Base-by-base conservation (phyloP, 192 early-diverging fungal species). In the Gigaspora rosea region DNA sequence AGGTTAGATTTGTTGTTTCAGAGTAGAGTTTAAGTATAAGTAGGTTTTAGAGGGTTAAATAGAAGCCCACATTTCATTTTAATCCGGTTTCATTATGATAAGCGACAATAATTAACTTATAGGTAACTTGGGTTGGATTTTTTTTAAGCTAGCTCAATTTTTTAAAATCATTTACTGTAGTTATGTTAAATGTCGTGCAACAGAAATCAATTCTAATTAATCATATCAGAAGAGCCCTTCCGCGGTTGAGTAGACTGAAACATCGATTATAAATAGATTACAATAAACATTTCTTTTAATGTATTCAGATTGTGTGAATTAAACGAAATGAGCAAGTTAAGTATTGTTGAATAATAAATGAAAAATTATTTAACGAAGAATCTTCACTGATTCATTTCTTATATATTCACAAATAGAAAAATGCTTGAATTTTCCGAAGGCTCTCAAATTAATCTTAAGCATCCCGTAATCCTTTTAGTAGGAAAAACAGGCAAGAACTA, bases 401-500 rank as follows among this genome's bases (percentile, higher is more conserved):
- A 41, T 41, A 66, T 66, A 66, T 41, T 4, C 9, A 54, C 64
- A 66, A 66, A 33, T n/a, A 41, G 36, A 4, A 8, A 2, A 18
- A 18, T 16, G 5, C 52, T 4, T 0, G 18, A 11, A 2, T 46
- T 66, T 46, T 66, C 64, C 36, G 64, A 66, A 33, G 64, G 46
- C 0, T 66, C 64, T 66, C 33, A 66, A 66, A 66, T 70, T 10
- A 70, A 70, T n/a, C 15, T 51, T 51, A 51, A 8, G 0, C 7
- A 49, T 70, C 67, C 67, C 0, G 67, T 70, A n/a, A 51, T 70
- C n/a, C 67, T 70, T 1, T 70, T 70, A 70, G 27, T 70, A 51
- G 67, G 67, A 51, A 70, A 7, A 70, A 70, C 67, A 51, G 67
- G 67, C 20, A 70, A 51, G 48, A 4, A 70, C 20, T 51, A 51